Evolutionary conservation across 1,284 basidiomycete species (phyloP).

Genomic region (Rhodotorula sp.): DNA sequence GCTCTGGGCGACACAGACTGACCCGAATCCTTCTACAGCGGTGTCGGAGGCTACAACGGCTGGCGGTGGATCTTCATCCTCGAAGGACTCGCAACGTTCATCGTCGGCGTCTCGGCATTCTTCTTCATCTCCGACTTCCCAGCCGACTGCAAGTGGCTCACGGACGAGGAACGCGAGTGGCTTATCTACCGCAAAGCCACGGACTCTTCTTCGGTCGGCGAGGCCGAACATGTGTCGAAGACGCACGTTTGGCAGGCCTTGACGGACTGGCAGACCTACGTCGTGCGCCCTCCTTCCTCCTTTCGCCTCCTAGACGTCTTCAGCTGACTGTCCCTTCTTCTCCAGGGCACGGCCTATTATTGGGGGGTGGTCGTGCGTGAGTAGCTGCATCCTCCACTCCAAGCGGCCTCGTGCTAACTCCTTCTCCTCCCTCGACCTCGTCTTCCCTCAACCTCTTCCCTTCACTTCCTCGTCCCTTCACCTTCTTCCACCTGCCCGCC

Average conservation of each 20-base stretch:
- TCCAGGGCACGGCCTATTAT: not conserved
- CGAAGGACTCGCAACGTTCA: constrained; percentile 58
- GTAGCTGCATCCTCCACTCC: too few relatives aligned
- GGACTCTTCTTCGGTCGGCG: constrained; percentile 35
- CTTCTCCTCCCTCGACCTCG: too few relatives aligned
- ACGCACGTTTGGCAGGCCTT: constrained; percentile 57
- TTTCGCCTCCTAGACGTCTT: constrained; percentile 53
- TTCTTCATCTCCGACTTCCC: constrained; percentile 55
- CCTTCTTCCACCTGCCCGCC: too few relatives aligned
- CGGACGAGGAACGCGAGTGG: constrained; percentile 60
- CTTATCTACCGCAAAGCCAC: constrained; percentile 63
- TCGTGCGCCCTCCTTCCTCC: constrained; percentile 46
- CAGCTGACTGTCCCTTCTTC: not conserved
- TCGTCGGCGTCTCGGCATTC: constrained; percentile 51
- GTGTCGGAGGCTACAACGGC: constrained; percentile 50
- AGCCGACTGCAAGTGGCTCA: constrained; percentile 57
- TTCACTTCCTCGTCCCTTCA: too few relatives aligned
- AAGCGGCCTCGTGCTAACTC: too few relatives aligned
- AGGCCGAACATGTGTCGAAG: constrained; percentile 35
- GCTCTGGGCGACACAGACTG: too few relatives aligned
- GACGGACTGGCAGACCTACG: constrained; percentile 65
- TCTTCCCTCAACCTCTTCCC: too few relatives aligned
- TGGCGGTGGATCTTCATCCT: constrained; percentile 54
- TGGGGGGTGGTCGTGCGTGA: constrained; percentile 18
- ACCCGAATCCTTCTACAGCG: constrained; percentile 32